Base-by-base conservation (phyloP, 2,329 filamentous ascomycete genomes). In the Helminthosporium solani region DNA sequence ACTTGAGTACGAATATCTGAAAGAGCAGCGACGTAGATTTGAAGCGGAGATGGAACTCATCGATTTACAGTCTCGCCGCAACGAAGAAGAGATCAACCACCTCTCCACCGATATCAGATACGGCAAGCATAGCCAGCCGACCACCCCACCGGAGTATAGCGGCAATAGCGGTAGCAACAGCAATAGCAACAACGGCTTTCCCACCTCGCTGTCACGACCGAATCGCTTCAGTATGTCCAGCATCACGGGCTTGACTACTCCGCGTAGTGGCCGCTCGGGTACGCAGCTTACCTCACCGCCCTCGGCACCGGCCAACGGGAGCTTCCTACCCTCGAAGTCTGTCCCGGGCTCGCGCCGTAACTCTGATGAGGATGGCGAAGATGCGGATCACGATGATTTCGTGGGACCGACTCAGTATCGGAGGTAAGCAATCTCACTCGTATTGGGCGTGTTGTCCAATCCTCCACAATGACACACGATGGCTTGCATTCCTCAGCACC, bases 21-120 rank as follows among this genome's bases (percentile, higher is more conserved):
- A 89, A 56, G 89, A 95, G 71, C 89, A 95, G 70, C 90, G 89
- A 64, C 84, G 89, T 54, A 84, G 87, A 36, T 96, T 96, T 62
- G 90, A 97, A 73, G 85, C 88, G 56, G 90, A 96, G 70, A 90
- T 99, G 83, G 88, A 91, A 68, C 82, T 90, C 59, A 79, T 96
- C 52, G 90, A 96, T 62, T 80, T 91, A 58, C 87, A 94, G 68
- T 88, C 92, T 70, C 85, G 86, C 52, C 84, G 82, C 52, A 88
- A 94, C 65, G 89, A 91, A 66, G 82, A 87, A 59, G 90, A 96
- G 66, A 84, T 95, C 61, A 84, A 87, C 47, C 85, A 88, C 68
- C 87, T 97, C 75, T 86, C 90, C 62, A 85, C 90, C 58, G 88
- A 94, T 58, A 79, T 95, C 30, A 56, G 57, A n/a, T 65, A 83